A percentile compares a stretch with the other conserved stretches of the same genome.
phyloP scores from a whole-genome alignment of 1,284 basidiomycete genomes.

The Gomphus sp. region DNA sequence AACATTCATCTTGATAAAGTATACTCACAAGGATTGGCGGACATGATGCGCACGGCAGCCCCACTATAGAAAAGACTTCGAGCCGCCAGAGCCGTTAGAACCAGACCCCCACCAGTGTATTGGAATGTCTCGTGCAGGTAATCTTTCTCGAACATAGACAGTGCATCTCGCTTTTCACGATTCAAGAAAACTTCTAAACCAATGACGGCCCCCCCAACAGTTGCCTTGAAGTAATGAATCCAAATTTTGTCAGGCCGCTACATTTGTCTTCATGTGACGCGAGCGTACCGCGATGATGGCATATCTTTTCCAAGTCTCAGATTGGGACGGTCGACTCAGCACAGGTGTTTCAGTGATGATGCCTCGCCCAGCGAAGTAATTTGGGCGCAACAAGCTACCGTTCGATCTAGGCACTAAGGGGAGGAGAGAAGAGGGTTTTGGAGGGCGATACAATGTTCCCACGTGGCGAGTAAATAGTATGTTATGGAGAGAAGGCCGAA shows the following conservation, averaged over 20 bases:
- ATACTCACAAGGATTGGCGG: slow-evolving; percentile 71
- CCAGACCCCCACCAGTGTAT: slow-evolving; percentile 78
- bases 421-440: not conserved
- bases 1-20: not conserved
- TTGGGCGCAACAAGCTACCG: not conserved
- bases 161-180: slow-evolving; percentile 64
- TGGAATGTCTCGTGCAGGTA: slow-evolving; percentile 80
- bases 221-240: slow-evolving; percentile 31
- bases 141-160: slow-evolving; percentile 51
- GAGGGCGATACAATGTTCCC: not conserved
- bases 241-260: not conserved
- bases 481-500: slow-evolving; percentile 17
- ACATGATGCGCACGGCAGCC: slow-evolving; percentile 70
- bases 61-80: slow-evolving; percentile 72
- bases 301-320: slow-evolving; percentile 38
- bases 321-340: slow-evolving; percentile 26
- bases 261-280: not conserved
- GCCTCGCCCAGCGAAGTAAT: slow-evolving; percentile 21
- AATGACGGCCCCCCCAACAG: slow-evolving; percentile 60
- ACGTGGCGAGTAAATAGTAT: not conserved
- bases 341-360: slow-evolving; percentile 35
- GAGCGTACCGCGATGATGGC: slow-evolving; percentile 39
- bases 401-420: not conserved
- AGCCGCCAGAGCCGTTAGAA: slow-evolving; percentile 70
- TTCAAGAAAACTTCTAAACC: slow-evolving; percentile 62